Percentiles rank a stretch among this genome's conserved stretches.
Conservation (phyloP, 495 filamentous ascomycete species). For the Penicillium paradoxum region DNA sequence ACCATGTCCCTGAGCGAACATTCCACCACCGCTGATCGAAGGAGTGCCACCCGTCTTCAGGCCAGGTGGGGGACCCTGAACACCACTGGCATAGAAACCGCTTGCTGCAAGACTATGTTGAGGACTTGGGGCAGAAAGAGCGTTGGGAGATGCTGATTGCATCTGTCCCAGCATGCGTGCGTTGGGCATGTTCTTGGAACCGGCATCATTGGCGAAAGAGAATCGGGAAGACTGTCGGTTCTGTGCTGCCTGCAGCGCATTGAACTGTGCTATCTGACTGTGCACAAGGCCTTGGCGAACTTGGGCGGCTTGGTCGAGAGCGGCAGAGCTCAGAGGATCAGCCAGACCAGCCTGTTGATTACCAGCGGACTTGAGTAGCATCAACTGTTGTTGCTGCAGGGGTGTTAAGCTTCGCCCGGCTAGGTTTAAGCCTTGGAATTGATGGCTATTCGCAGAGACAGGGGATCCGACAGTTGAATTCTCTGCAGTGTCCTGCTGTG, state of each 20-base stretch:
- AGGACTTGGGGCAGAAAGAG: constrained; percentile 52
- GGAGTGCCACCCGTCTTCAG: constrained; percentile 92
- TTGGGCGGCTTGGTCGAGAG: constrained; percentile 39
- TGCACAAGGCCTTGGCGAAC: constrained; percentile 54
- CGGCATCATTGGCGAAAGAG: constrained; percentile 75
- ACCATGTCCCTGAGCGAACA: constrained; percentile 72
- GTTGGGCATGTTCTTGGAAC: constrained; percentile 79
- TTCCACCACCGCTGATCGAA: constrained; percentile 69
- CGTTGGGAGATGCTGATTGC: constrained; percentile 61
- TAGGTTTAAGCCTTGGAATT: constrained; percentile 52
- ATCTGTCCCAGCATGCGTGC: constrained; percentile 86
- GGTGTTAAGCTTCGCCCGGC: constrained; percentile 70
- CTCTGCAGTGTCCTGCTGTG: constrained; percentile 54
- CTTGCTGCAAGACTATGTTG: constrained; percentile 39
- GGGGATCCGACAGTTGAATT: constrained; percentile 44
- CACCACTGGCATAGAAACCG: constrained; percentile 52
- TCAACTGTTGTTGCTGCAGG: constrained; percentile 70
- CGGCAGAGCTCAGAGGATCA: constrained; percentile 44
- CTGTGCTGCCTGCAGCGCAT: constrained; percentile 60
- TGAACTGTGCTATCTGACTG: constrained; percentile 47
- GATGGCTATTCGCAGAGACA: constrained; percentile 46
- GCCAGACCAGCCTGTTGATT: constrained; percentile 50
- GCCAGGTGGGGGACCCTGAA: constrained; percentile 90
- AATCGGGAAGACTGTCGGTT: constrained; percentile 83
- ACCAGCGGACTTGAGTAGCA: constrained; percentile 58